Base-by-base conservation (phyloP, 1,139 yeast genomes). In the Candida dubliniensis region DNA sequence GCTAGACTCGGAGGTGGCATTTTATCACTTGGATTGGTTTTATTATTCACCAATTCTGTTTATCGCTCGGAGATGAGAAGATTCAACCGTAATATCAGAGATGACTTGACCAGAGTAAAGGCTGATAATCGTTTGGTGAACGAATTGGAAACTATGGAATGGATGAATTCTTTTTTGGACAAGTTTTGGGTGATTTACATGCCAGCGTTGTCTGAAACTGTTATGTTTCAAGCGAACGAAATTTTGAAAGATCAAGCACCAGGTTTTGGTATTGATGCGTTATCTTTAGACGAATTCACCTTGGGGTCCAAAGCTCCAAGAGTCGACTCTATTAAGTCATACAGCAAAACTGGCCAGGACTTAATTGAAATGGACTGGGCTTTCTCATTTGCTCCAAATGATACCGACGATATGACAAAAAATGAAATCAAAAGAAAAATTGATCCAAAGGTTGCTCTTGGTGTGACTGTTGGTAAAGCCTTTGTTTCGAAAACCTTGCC, bases 171-270 rank as follows among this genome's bases (percentile, higher is more conserved):
- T 23, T 85, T 87, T 56, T 64, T 86, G 61, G 82, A 82, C 41
- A 87, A 86, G 61, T 85, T 87, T 58, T 87, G 95, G 95, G 87
- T 84, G 45, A 84, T 86, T 51, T 86, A 86, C 56, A 86, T 87
- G 95, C 93, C 93, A 34, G 88, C 87, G 0, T 69, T 87, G 44
- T 82, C 89, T n/a, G 87, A 84, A 55, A 82, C 80, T 61, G 93
- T 86, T 26, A 75, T 81, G 65, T 77, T 74, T 43, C 79, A 77
- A 56, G 84, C 88, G 13, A 85, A 84, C 55, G 82, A 79, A 35
- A 71, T 77, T 26, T 67, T 87, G 60, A 79, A 81, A 45, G 90
- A 80, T 56, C 81, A 81, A 51, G 88, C 86, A 11, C 93, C 95
- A 13, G 95, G 95, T 34, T 82, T 80, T 58, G 93, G 93, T 59